Evolutionary conservation across 2,329 filamentous ascomycete genomes (phyloP).

Genomic region (Monosporascus sp.): DNA sequence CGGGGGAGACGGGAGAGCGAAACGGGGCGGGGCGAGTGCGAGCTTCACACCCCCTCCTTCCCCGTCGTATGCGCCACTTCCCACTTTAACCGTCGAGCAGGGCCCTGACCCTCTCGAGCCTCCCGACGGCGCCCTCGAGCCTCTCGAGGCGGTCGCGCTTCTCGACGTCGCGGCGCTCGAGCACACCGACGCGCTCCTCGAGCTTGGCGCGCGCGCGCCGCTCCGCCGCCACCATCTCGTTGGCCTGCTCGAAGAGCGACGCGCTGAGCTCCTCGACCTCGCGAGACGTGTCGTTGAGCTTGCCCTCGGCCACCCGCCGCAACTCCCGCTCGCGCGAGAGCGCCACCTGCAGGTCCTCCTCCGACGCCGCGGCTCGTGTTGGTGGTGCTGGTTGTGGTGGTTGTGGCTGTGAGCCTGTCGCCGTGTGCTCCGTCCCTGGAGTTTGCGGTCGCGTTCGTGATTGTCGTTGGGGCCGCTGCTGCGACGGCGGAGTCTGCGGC

Average conservation of each 20-base stretch:
- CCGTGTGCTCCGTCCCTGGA: too few species aligned
- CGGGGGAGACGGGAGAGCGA: too few species aligned
- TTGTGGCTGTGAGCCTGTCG: too few species aligned
- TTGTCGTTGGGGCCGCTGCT: conserved; percentile 5
- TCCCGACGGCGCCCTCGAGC: conserved; percentile 63
- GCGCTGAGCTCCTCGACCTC: conserved; percentile 77
- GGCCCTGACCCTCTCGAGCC: conserved; percentile 65
- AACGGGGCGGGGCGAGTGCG: too few species aligned
- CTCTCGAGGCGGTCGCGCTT: conserved; percentile 63
- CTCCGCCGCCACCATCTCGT: conserved; percentile 81
- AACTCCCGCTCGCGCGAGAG: conserved; percentile 62
- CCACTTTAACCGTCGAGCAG: conserved; percentile 35
- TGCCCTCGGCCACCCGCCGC: conserved; percentile 63
- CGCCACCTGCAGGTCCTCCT: conserved; percentile 54
- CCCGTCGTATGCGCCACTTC: too few species aligned
- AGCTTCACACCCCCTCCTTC: too few species aligned
- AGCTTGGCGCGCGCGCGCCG: conserved; percentile 64
- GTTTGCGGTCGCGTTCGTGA: too few species aligned
- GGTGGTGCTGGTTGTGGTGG: conserved; percentile 13
- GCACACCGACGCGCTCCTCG: conserved; percentile 61
- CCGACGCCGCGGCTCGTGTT: conserved; percentile 15
- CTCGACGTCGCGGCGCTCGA: conserved; percentile 66
- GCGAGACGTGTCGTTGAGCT: conserved; percentile 57
- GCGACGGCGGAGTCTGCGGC: conserved; percentile 8
- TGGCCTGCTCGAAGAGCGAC: conserved; percentile 73